Conservation (phyloP, 371 early-diverging fungal species). For the Mucor indicus region DNA sequence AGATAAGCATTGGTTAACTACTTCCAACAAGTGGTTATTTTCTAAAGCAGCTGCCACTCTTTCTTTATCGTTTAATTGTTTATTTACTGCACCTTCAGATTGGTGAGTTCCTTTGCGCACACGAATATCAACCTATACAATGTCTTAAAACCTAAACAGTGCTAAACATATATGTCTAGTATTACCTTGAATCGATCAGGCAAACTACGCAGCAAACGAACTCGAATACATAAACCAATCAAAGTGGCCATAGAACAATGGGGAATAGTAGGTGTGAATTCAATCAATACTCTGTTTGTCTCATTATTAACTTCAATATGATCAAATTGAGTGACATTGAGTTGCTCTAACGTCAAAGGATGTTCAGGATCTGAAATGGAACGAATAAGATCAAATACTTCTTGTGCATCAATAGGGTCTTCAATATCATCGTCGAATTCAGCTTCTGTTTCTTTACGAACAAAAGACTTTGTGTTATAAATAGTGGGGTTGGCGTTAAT, state of each 20-base stretch:
- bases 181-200: conserved; percentile 86
- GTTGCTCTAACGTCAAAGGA: conserved; percentile 93
- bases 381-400: conserved; percentile 92
- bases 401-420: conserved; percentile 83
- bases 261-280: conserved; percentile 98
- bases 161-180: not conserved
- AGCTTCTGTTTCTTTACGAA: conserved; percentile 50
- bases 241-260: conserved; percentile 99
- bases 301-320: conserved; percentile 80
- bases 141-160: not conserved
- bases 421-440: conserved; percentile 67
- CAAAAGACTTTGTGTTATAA: conserved; percentile 57
- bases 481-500: conserved; percentile 87
- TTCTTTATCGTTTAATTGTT: conserved; percentile 99
- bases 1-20: conserved; percentile 89
- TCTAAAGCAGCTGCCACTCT: conserved; percentile 99
- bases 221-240: conserved; percentile 97
- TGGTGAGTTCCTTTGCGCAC: conserved; percentile 96
- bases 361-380: conserved; percentile 99
- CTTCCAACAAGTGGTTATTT: conserved; percentile 89
- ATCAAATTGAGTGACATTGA: conserved; percentile 87
- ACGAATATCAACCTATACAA: conserved; percentile 71
- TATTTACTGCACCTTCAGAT: conserved; percentile 93
- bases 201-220: conserved; percentile 82
- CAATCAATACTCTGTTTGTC: conserved; percentile 63